Base-by-base conservation (phyloP, 2,329 filamentous ascomycete species). In the Fusarium metavorans region DNA sequence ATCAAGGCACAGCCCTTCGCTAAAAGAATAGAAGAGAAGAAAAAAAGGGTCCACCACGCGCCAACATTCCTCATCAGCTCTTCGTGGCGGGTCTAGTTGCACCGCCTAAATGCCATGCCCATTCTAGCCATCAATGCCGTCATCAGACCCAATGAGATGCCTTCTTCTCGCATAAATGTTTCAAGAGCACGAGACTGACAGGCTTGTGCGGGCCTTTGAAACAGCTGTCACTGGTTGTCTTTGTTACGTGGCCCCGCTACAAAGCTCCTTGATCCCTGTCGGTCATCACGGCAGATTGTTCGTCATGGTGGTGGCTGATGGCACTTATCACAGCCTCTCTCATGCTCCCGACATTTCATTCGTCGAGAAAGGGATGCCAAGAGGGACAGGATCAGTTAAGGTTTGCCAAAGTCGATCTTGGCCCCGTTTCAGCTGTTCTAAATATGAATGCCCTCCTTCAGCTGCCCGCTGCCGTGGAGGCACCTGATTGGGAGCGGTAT, bases 271-370 rank as follows among this genome's bases (percentile, higher is more conserved):
- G 54, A 60, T 39, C 45, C 64, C 45, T 66, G 56, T 52, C 20
- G 43, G 11, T 43, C 34, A 39, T 37, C 35, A 25, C 3, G 43
- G 39, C 3, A 14, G 18, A 56, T 64, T 64, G 16, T 39, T 77
- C 74, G 74, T 77, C 68, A 77, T 50, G 37, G 23, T 62, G 68
- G 75, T 77, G 75, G 75, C 75, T 77, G 72, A 72, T 27, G 63
- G 54, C 11, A 20, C 48, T 62, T 27, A 32, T 56, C 56, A 72
- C 66, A 64, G 57, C 68, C 64, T 59, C 64, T 48, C 59, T 61
- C 32, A 64, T 62, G 20, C 35, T 41, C 23, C 14, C 16, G 48
- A 13, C 13, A 66, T 45, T 6, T 30, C 30, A 64, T 66, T 61
- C 57, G 63, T 23, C 52, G 4, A 35, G 30, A n/a, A 20, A 20